A percentile compares a stretch with the other conserved stretches of the same genome.
Conservation (phyloP, 352 stramenopile species). For the Phytopythium ostracodes region DNA sequence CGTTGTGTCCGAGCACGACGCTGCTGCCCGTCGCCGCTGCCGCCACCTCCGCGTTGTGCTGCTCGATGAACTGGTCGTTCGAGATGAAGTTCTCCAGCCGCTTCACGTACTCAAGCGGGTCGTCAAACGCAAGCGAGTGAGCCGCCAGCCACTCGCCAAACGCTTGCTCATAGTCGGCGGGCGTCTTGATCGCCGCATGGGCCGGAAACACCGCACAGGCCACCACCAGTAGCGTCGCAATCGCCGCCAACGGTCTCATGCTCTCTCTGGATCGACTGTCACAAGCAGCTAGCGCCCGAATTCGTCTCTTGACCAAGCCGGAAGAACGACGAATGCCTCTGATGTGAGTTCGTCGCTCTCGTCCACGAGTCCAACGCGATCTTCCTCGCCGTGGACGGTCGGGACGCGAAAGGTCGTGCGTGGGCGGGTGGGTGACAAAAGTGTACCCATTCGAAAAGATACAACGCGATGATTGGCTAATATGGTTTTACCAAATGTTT, state of each 20-base stretch:
- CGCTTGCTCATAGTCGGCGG: conserved; percentile 60
- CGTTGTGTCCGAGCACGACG: conserved; percentile 28
- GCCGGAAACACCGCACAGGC: neutral
- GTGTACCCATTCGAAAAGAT: conserved; percentile 8
- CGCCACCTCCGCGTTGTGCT: conserved; percentile 60
- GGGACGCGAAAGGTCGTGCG: conserved; percentile 2
- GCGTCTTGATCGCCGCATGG: conserved; percentile 32
- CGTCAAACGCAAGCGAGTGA: conserved; percentile 41
- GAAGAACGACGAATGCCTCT: neutral
- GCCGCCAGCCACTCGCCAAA: conserved; percentile 55
- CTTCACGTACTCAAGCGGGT: conserved; percentile 65
- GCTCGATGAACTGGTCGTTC: conserved; percentile 86
- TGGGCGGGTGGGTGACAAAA: neutral
- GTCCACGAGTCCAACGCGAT: neutral
- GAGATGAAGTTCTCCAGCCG: conserved; percentile 74
- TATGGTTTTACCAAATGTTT: conserved; percentile 1
- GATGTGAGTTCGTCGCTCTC: neutral
- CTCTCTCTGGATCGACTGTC: neutral
- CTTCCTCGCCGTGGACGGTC: neutral
- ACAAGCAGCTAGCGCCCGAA: neutral
- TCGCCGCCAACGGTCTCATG: conserved; percentile 11
- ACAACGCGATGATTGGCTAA: neutral
- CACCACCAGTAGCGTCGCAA: conserved; percentile 10
- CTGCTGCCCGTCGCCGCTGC: neutral
- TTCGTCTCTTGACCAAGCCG: neutral